These are phyloP conservation scores for Candida sanyaensis DNA, from an alignment of 1,139 yeast genomes.

Conservation along the genomic window DNA sequence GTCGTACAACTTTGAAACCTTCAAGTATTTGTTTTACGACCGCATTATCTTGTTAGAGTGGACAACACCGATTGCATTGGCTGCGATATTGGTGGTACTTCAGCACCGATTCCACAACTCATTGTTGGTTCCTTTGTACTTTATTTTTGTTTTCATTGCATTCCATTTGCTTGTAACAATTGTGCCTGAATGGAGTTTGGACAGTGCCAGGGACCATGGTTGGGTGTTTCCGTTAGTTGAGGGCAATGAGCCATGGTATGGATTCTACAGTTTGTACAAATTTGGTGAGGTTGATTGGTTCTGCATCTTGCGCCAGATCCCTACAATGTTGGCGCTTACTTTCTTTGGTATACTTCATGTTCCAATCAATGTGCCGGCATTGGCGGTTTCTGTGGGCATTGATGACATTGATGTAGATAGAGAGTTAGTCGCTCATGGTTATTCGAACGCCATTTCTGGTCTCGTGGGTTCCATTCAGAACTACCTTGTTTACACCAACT, in stretches of 20 bases:
- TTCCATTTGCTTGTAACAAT: slow-evolving; percentile 70
- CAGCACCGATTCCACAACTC: slow-evolving; percentile 72
- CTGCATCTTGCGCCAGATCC: slow-evolving; percentile 67
- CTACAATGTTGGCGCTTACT: slow-evolving; percentile 93
- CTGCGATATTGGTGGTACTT: slow-evolving; percentile 58
- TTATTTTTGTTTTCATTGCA: slow-evolving; percentile 64
- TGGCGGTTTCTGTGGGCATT: slow-evolving; percentile 87
- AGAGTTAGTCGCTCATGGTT: slow-evolving; percentile 93
- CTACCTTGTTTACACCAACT: slow-evolving; percentile 91
- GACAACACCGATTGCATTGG: slow-evolving; percentile 67
- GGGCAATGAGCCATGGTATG: slow-evolving; percentile 82
- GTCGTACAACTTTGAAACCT: slow-evolving; percentile 59
- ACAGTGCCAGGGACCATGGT: slow-evolving; percentile 65
- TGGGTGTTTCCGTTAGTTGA: slow-evolving; percentile 81
- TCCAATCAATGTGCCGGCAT: slow-evolving; percentile 95
- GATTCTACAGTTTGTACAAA: slow-evolving; percentile 73
- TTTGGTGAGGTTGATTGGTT: slow-evolving; percentile 73
- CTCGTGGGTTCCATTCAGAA: slow-evolving; percentile 85
- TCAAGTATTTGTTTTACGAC: slow-evolving; percentile 44
- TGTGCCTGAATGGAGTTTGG: slow-evolving; percentile 66
- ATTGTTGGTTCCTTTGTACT: slow-evolving; percentile 76
- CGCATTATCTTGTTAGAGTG: slow-evolving; percentile 60
- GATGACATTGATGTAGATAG: slow-evolving; percentile 88
- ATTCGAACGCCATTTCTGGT: slow-evolving; percentile 88
- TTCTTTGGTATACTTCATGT: slow-evolving; percentile 95